These are phyloP conservation scores for Kuraishia capsulata DNA, from an alignment of 805 yeast species.

Conservation along the genomic window DNA sequence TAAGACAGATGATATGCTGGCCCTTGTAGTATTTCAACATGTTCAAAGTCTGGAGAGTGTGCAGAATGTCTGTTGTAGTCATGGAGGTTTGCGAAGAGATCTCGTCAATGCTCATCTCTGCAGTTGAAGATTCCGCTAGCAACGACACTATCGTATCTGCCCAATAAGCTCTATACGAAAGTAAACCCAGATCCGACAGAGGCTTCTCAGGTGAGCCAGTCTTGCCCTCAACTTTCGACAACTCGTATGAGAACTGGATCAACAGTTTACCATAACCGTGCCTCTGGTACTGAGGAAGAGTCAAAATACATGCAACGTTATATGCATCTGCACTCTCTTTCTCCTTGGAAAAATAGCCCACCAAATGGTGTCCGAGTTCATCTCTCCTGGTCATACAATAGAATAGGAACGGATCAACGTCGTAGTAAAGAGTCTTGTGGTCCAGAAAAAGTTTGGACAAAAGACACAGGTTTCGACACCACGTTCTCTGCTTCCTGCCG, in stretches of 20 bases:
- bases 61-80: slow-evolving; percentile 94
- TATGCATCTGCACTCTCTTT: slow-evolving; percentile 93
- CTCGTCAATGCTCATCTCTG: slow-evolving; percentile 72
- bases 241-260: slow-evolving; percentile 88
- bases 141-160: slow-evolving; percentile 76
- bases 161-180: slow-evolving; percentile 95
- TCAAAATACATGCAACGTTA: slow-evolving; percentile 94
- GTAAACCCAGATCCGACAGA: slow-evolving; percentile 83
- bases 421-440: slow-evolving; percentile 94
- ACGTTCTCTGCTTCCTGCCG: slow-evolving; percentile 90
- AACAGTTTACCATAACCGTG: slow-evolving; percentile 88
- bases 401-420: slow-evolving; percentile 94
- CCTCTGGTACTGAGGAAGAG: slow-evolving; percentile 93
- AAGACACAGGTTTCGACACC: slow-evolving; percentile 94
- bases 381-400: slow-evolving; percentile 92
- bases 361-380: slow-evolving; percentile 88
- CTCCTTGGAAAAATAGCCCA: slow-evolving; percentile 95
- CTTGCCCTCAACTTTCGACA: slow-evolving; percentile 81
- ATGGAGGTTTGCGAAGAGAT: slow-evolving; percentile 79
- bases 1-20: slow-evolving; percentile 82
- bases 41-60: slow-evolving; percentile 85
- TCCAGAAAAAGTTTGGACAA: slow-evolving; percentile 86
- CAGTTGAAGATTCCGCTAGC: slow-evolving; percentile 44
- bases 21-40: slow-evolving; percentile 91
- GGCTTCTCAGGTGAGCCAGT: slow-evolving; percentile 98